A percentile compares a stretch with the other conserved stretches of the same genome.
Conservation (phyloP, 441 rosid genomes). For the Manihot esculenta region DNA sequence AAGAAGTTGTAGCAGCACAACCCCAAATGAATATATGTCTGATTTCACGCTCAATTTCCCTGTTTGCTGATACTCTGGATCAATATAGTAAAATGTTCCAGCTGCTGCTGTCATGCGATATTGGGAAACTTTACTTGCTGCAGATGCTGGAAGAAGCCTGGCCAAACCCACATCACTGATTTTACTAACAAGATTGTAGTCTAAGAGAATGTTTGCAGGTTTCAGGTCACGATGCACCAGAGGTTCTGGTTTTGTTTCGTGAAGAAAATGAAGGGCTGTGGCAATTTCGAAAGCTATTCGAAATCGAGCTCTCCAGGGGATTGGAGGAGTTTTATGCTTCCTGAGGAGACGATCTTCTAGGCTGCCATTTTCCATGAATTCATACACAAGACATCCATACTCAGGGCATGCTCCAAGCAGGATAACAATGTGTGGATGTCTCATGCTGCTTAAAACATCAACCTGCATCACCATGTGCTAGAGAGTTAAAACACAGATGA, state of each 20-base stretch:
- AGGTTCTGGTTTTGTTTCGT: conserved; percentile 76
- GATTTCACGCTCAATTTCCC: conserved; percentile 82
- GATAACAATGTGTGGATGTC: conserved; percentile 79
- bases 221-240: conserved; percentile 81
- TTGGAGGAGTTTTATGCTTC: conserved; percentile 48
- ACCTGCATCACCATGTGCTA: conserved; percentile 36
- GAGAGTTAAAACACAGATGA: no score
- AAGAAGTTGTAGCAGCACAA: conserved; percentile 68
- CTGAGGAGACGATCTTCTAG: conserved; percentile 75
- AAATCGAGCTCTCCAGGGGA: conserved; percentile 68
- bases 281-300: conserved; percentile 71
- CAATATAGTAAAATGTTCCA: conserved; percentile 86
- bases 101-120: conserved; percentile 71
- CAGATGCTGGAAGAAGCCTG: conserved; percentile 55
- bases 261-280: conserved; percentile 71
- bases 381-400: conserved; percentile 75
- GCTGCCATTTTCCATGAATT: conserved; percentile 81
- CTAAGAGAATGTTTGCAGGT: conserved; percentile 78
- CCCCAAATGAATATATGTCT: conserved; percentile 72
- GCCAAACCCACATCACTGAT: conserved; percentile 76
- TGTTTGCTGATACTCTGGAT: conserved; percentile 85
- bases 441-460: conserved; percentile 67
- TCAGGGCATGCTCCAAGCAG: conserved; percentile 89
- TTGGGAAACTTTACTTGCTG: conserved; percentile 39
- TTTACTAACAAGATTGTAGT: conserved; percentile 52